Evolutionary conservation across 306 rosid species (phyloP).

Genomic region (Fragaria vesca): DNA sequence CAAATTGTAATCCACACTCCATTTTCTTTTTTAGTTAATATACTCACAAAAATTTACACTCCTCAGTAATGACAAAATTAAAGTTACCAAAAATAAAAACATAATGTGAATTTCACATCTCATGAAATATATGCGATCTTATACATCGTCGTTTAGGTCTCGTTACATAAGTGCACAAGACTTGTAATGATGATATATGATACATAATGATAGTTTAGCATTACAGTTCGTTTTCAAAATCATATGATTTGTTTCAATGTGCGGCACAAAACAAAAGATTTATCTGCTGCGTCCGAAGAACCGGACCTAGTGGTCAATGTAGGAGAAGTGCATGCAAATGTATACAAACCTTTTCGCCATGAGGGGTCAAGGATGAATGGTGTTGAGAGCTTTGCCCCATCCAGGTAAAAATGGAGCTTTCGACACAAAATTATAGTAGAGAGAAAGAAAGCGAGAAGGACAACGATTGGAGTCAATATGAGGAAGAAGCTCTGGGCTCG

Average conservation of each 20-base stretch:
- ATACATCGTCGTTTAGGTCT: neutral
- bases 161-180: neutral
- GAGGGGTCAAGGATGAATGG: neutral
- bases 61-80: no score
- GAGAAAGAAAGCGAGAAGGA: conserved; percentile 1
- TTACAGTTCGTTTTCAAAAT: neutral
- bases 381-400: neutral
- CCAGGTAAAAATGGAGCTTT: conserved; percentile 20
- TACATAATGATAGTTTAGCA: neutral
- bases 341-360: neutral
- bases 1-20: no score
- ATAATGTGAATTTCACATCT: no score
- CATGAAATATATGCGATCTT: neutral
- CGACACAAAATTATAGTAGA: neutral
- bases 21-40: no score
- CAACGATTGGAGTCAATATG: conserved; percentile 21
- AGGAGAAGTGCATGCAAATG: neutral
- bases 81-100: no score
- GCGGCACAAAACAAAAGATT: neutral
- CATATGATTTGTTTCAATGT: neutral
- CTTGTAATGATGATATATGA: neutral
- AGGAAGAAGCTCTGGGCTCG: conserved; percentile 61
- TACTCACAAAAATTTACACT: no score
- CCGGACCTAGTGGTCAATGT: neutral
- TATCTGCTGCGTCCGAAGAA: neutral